phyloP scores from a whole-genome alignment of 257 asterid species.

The Linderniella brevidens region DNA sequence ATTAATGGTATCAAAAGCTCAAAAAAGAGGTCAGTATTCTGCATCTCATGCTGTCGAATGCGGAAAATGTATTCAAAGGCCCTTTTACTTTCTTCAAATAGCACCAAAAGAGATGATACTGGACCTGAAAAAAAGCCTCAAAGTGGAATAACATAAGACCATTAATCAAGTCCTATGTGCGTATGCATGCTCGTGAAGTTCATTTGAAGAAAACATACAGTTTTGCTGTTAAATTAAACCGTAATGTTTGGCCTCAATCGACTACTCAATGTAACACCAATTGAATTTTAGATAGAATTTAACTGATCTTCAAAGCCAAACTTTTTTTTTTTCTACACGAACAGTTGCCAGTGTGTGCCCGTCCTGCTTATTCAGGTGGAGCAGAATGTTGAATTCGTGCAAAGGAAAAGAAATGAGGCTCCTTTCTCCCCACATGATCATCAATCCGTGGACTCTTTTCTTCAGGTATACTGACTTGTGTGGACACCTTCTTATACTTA shows the following conservation, averaged over 20 bases:
- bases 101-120: constrained; percentile 31
- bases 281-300: too few species aligned
- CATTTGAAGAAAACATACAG: neutral
- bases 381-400: constrained; percentile 62
- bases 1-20: constrained; percentile 46
- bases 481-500: too few species aligned
- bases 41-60: constrained; percentile 50
- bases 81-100: constrained; percentile 34
- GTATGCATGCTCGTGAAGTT: too few species aligned
- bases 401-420: constrained; percentile 75
- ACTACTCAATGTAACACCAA: too few species aligned
- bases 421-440: constrained; percentile 82
- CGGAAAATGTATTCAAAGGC: constrained; percentile 43
- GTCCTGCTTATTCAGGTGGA: too few species aligned
- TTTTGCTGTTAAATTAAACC: neutral
- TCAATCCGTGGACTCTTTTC: constrained; percentile 21
- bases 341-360: too few species aligned
- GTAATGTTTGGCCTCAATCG: too few species aligned
- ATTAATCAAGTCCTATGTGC: constrained; percentile 56
- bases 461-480: too few species aligned
- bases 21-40: constrained; percentile 45
- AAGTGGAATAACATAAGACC: constrained; percentile 51
- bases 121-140: constrained; percentile 32
- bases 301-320: too few species aligned
- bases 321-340: too few species aligned